phyloP scores from a whole-genome alignment of 345 rosid genomes.

The Orychophragmus violaceus region DNA sequence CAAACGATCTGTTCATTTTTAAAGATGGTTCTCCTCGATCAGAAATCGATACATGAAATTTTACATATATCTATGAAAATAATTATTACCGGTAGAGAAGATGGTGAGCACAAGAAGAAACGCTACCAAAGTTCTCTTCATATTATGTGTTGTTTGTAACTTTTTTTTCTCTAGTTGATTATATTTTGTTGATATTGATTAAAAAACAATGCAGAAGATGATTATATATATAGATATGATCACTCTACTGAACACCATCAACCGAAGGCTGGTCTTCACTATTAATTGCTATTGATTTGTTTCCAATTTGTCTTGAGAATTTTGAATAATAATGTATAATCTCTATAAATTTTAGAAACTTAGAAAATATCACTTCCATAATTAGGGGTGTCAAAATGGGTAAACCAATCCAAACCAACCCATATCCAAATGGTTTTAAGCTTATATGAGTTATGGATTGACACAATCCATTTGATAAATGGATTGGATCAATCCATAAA shows the following conservation, averaged over 20 bases:
- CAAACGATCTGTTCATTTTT: no score
- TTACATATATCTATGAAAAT: background rate
- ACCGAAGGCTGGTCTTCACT: background rate
- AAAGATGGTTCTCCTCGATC: no score
- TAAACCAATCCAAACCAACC: no score
- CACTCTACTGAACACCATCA: background rate
- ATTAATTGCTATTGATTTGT: background rate
- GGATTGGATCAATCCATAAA: no score
- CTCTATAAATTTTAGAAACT: background rate
- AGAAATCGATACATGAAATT: background rate
- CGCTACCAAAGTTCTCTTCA: slow-evolving; percentile 3
- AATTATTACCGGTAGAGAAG: background rate
- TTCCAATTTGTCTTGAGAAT: background rate
- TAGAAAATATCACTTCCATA: background rate
- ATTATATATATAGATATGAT: background rate
- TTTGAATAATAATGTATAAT: background rate
- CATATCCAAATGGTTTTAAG: no score
- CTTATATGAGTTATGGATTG: no score
- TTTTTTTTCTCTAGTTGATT: background rate
- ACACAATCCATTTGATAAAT: no score
- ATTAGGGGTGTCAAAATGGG: no score
- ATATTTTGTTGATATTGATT: background rate
- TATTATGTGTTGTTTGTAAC: background rate
- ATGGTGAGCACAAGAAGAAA: slow-evolving; percentile 1
- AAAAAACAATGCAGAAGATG: background rate